These are phyloP conservation scores for Penicillium sp. DNA, from an alignment of 2,329 filamentous ascomycete genomes.

Conservation along the genomic window DNA sequence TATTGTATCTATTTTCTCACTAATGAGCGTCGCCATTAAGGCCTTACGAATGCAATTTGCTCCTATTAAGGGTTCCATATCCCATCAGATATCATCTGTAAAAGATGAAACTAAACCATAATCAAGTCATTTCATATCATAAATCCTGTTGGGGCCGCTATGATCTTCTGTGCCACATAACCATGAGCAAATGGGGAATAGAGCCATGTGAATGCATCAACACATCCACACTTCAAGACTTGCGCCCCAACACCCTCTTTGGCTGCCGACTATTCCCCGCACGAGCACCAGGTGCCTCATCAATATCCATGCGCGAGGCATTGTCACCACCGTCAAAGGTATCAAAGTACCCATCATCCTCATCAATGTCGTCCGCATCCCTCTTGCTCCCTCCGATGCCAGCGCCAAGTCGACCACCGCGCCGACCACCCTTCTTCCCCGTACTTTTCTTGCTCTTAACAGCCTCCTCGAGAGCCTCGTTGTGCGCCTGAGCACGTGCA, in stretches of 20 bases:
- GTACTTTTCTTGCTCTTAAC: constrained; percentile 42
- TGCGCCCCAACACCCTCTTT: constrained; percentile 41
- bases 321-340: constrained; percentile 27
- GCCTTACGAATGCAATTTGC: constrained; percentile 24
- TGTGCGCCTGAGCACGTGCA: constrained; percentile 51
- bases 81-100: not conserved
- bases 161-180: not conserved
- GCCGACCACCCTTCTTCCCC: constrained; percentile 18
- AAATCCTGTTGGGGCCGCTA: not conserved
- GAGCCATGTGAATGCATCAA: not conserved
- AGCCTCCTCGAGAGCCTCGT: constrained; percentile 51
- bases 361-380: constrained; percentile 42
- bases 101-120: not conserved
- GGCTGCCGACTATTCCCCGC: constrained; percentile 30
- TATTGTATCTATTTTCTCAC: constrained; percentile 32
- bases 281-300: constrained; percentile 34
- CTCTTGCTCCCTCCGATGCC: constrained; percentile 40
- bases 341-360: constrained; percentile 41
- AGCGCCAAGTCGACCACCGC: constrained; percentile 14
- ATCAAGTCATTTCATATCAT: constrained; percentile 8
- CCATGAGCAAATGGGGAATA: not conserved
- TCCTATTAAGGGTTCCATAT: constrained; percentile 1
- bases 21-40: constrained; percentile 24
- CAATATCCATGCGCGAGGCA: constrained; percentile 42
- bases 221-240: constrained; percentile 23